Evolutionary conservation across 495 filamentous ascomycete species (phyloP), one percentile per base, ranked within the genome.

Genomic region (Sabuloglossum arenarium): DNA sequence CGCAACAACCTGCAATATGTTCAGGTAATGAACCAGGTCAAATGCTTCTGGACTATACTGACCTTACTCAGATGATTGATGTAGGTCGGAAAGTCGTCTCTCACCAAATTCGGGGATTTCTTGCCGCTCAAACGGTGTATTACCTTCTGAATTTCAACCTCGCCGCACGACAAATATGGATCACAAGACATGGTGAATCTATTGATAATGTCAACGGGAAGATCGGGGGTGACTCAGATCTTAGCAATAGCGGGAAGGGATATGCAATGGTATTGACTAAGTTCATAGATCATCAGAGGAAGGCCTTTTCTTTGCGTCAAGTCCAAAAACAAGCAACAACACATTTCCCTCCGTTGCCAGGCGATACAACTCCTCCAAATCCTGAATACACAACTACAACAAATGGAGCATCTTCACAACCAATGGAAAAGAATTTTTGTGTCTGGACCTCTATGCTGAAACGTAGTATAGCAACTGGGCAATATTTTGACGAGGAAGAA

Each of bases 401-500:
- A 37, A 72, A 75, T 45, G 64, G 66, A 16, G 67, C 68, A 56
- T 68, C 76, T 30, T 66, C 62, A 1, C 75, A 78, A 28, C 72
- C 79, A 6, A 69, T 77, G 37, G 77, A 81, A 25, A 94, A 93
- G 70, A 91, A 89, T 62, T 96, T 94, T 66, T 98, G 91, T 67
- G 85, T 98, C 25, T 98, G 91, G 91, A 94, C 90, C 11, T 91
- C 85, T 11, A 97, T 96, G 90, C 79, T 98, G 61, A 81, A 84
- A 61, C 81, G 91, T 49, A 84, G 83, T 53, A 76, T 90, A 50
- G 76, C 93, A 61, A 89, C 88, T 0, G 87, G 85, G 0, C 76
- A 88, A 54, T 79, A 81, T 63, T 98, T 97, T 67, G 84, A 86
- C 55, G 91, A 97, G 59, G 91, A 98, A n/a, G 86, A 96, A 25